Evolutionary conservation across 805 yeast species (phyloP), one percentile per base, ranked within the genome.

Genomic region (Phaffomyces thermotolerans): DNA sequence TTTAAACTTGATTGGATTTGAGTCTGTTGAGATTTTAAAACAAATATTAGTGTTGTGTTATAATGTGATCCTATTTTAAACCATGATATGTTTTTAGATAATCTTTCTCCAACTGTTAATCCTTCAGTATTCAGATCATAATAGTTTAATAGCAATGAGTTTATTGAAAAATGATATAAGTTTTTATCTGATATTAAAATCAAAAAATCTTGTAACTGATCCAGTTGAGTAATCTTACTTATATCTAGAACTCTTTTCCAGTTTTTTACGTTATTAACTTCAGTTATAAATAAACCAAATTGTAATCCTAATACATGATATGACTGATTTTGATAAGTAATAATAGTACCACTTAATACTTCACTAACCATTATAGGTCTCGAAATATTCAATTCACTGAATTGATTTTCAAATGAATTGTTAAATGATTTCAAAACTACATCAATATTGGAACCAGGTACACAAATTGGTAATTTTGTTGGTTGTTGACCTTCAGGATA

Each of bases 31-130:
- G 66, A 71, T 55, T 75, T 77, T 62, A 79, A 76, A 60, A 71
- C 75, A 54, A 72, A 76, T 44, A 81, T 60, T 72, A 76, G 69
- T 35, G 69, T 76, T 49, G 77, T 69, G 60, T 77, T 79, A 45
- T 79, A 72, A 57, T 89, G 87, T 27, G 70, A 74, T 0, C 93
- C 96, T 47, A 84, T 66, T 39, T 73, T 75, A 63, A 85, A 89
- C 49, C 74, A 79, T 2, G 74, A 62, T 0, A 79, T 78, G 59
- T 78, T 77, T 50, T 72, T 68, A 13, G 78, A 66, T 12, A 78
- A 52, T 24, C 69, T 60, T 27, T 75, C 70, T 14, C 82, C 75
- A n/a, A 74, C 66, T 18, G 73, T 51, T 4, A 58, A 56, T 1
- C 63, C 52, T 34, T 65, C 65, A n/a, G 57, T 51, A 15, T 56